Evolutionary conservation across 176 grass and related monocot genomes (phyloP).

Genomic region (Tillandsia fasciculata): DNA sequence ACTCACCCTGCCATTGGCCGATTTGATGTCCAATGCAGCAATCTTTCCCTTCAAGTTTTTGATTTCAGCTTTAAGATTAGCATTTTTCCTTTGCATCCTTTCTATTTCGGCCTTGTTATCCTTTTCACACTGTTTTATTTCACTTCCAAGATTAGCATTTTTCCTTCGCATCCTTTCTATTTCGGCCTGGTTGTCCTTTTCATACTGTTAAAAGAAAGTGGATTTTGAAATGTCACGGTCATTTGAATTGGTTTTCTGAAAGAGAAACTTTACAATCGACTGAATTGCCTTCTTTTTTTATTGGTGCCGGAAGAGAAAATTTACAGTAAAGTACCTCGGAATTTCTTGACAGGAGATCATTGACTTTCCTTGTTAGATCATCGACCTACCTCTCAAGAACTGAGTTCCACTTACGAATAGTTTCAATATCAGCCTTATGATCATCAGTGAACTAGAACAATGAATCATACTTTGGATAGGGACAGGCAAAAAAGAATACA

Average conservation of each 20-base stretch:
- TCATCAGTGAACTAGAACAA: constrained; percentile 16
- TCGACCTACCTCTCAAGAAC: constrained; percentile 24
- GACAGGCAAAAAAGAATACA: constrained; percentile 6
- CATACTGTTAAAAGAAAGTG: constrained; percentile 17
- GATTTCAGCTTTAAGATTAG: constrained; percentile 9
- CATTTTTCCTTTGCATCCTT: constrained; percentile 14
- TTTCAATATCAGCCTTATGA: constrained; percentile 1
- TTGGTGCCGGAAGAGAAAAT: too few relatives aligned
- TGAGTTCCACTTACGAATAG: constrained; percentile 15
- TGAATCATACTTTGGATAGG: constrained; percentile 8
- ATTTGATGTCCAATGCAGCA: not conserved
- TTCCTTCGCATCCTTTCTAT: constrained; percentile 13
- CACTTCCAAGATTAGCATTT: constrained; percentile 8
- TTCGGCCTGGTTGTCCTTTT: constrained; percentile 14
- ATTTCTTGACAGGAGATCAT: constrained; percentile 16
- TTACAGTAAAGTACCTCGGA: constrained; percentile 4
- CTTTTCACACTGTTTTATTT: constrained; percentile 7
- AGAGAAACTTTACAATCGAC: too few relatives aligned
- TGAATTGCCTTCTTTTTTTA: too few relatives aligned
- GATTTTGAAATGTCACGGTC: too few relatives aligned
- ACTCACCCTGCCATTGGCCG: not conserved
- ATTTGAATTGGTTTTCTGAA: too few relatives aligned
- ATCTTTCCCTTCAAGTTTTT: constrained; percentile 19
- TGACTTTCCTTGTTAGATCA: constrained; percentile 21
- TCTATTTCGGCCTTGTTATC: constrained; percentile 12